Base-by-base conservation (phyloP, 2,329 filamentous ascomycete species). In the Davidsoniella virescens region DNA sequence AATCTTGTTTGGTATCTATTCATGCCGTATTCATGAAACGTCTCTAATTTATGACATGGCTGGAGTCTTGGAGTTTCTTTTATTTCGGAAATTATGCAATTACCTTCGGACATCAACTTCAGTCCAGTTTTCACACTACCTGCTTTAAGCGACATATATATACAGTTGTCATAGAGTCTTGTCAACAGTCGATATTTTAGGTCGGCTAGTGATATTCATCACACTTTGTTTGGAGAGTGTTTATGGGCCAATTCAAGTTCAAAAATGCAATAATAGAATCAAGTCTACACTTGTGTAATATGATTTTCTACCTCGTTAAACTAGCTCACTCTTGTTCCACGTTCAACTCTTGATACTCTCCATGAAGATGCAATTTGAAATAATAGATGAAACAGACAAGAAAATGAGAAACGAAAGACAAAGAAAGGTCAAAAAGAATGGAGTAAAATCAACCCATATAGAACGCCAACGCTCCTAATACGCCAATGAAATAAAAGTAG, bases 391-490 rank as follows among this genome's bases (percentile, higher is more conserved):
- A 40, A 38, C 6, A 25, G 42, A 49, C 36, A 20, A 17, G 16
- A 37, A 14, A 47, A 47, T 9, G 29, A 8, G 10, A 47, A 26
- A 40, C 7, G 26, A 10, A 41, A 41, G 29, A 46, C 16, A 46
- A 50, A 50, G 36, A 16, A 53, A 50, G 47, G 17, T 25, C 49
- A 42, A 18, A 33, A 51, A 42, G 39, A 29, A 42, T 33, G 12
- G 9, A 33, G 29, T 33, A 33, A 33, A 20, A 9, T 1, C 9
- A 33, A 9, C 5, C 29, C 29, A 33, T 33, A 33, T 33, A 33
- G 29, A 51, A 51, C 44, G 50, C 50, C 50, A 38, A 42, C 50
- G 38, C 50, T 47, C 43, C 50, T 25, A 47, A 36, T 26, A 43
- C 39, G 40, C 40, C 47, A 20, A 33, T 26, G 6, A 52, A 25